A percentile compares a stretch with the other conserved stretches of the same genome.
Evolutionary conservation across 1,139 yeast genomes (phyloP).

Genomic region (Pneumocystis oryctolagi): DNA sequence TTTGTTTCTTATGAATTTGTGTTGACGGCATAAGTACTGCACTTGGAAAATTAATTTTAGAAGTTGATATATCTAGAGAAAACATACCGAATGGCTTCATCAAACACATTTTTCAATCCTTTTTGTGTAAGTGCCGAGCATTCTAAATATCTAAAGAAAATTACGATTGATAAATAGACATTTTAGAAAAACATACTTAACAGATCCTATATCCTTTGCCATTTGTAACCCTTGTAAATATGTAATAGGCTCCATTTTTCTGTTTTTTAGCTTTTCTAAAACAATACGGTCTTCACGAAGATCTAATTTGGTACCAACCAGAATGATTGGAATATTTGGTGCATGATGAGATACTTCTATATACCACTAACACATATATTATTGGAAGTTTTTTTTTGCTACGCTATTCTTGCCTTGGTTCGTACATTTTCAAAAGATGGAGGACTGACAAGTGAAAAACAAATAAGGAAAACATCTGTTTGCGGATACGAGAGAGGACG

Average conservation of each 20-base stretch:
- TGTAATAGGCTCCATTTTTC: slow-evolving; percentile 40
- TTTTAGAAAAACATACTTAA: slow-evolving; percentile 24
- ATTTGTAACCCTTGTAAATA: slow-evolving; percentile 48
- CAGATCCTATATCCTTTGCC: slow-evolving; percentile 60
- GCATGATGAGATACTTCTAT: slow-evolving; percentile 84
- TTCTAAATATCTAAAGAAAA: slow-evolving; percentile 40
- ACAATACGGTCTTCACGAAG: slow-evolving; percentile 68
- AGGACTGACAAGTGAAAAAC: slow-evolving; percentile 77
- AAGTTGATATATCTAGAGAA: neutral
- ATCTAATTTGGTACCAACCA: slow-evolving; percentile 80
- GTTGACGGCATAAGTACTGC: neutral
- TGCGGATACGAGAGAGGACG: slow-evolving; percentile 88
- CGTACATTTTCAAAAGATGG: slow-evolving; percentile 61
- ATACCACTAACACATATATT: slow-evolving; percentile 40
- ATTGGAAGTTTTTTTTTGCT: neutral
- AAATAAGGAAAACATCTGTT: slow-evolving; percentile 73
- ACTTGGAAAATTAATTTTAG: neutral
- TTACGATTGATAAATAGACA: neutral
- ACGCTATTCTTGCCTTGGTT: slow-evolving; percentile 7
- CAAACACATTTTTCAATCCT: slow-evolving; percentile 58
- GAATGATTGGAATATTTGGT: slow-evolving; percentile 58
- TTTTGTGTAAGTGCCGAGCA: slow-evolving; percentile 88
- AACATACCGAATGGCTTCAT: slow-evolving; percentile 61
- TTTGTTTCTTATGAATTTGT: neutral
- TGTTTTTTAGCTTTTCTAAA: slow-evolving; percentile 50